These are phyloP conservation scores for Tuber melanosporum DNA, from an alignment of 495 filamentous ascomycete genomes.

Conservation along the genomic window DNA sequence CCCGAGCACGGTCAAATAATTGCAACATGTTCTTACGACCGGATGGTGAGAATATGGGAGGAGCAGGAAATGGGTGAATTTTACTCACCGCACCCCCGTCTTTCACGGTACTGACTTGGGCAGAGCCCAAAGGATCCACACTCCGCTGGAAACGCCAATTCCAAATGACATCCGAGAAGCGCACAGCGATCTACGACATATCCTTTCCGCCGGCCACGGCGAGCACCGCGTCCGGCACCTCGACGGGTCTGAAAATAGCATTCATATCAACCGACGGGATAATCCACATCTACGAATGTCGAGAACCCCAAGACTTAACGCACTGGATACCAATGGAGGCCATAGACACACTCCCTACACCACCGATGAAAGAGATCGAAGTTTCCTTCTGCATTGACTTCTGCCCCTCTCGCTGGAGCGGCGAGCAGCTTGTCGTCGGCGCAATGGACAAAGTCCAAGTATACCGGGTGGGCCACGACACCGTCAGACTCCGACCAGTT, in stretches of 20 bases:
- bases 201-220: conserved; percentile 39
- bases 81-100: background rate
- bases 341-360: conserved; percentile 55
- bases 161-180: conserved; percentile 40
- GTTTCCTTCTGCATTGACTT: conserved; percentile 78
- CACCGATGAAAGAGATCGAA: conserved; percentile 66
- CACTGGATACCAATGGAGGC: conserved; percentile 70
- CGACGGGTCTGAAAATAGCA: conserved; percentile 72
- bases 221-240: conserved; percentile 53
- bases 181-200: conserved; percentile 42
- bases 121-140: conserved; percentile 29
- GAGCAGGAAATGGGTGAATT: conserved; percentile 41
- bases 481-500: conserved; percentile 63
- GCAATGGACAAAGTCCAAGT: conserved; percentile 73
- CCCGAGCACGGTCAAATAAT: conserved; percentile 42
- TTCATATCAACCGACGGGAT: conserved; percentile 73
- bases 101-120: conserved; percentile 8
- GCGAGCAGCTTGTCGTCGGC: conserved; percentile 65
- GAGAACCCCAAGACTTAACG: conserved; percentile 71
- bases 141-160: conserved; percentile 42
- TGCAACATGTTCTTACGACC: conserved; percentile 40
- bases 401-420: conserved; percentile 61
- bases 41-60: conserved; percentile 40
- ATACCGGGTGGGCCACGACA: conserved; percentile 53
- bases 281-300: conserved; percentile 75